Percentiles rank a stretch among this genome's conserved stretches.
phyloP scores from a whole-genome alignment of 2,329 filamentous ascomycete species.

The Chaetomiaceae sp. region DNA sequence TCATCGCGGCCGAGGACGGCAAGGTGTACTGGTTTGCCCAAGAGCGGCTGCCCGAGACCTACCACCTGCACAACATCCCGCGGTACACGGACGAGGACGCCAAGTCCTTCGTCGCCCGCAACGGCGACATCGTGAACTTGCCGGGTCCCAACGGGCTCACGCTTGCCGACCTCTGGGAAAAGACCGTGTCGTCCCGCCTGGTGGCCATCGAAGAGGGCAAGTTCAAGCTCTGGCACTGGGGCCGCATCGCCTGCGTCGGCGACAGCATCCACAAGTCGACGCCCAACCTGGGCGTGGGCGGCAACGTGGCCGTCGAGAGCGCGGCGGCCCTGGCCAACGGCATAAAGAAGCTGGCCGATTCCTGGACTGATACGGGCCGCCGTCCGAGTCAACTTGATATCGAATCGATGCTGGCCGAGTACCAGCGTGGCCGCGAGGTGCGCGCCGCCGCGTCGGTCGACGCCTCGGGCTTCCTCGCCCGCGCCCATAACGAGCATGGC shows the following conservation, averaged over 20 bases:
- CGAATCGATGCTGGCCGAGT: conserved; percentile 10
- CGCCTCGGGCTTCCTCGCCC: conserved; percentile 2
- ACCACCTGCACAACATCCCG: conserved; percentile 12
- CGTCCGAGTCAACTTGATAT: conserved; percentile 5
- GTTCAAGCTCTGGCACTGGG: conserved; percentile 21
- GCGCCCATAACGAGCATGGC: conserved; percentile 10
- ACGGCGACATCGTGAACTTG: conserved; percentile 9
- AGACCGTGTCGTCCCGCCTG: conserved; percentile 9
- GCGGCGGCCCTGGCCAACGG: conserved; percentile 19
- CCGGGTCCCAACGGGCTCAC: conserved; percentile 1
- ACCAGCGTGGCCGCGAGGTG: conserved; percentile 10
- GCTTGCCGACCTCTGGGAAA: conserved; percentile 16
- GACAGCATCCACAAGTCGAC: conserved; percentile 23
- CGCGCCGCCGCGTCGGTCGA: conserved; percentile 8
- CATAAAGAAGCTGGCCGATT: conserved; percentile 15
- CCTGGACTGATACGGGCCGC: background rate
- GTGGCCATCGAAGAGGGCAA: conserved; percentile 20
- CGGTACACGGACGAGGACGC: conserved; percentile 18
- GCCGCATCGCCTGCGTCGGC: conserved; percentile 19
- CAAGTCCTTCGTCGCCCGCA: conserved; percentile 6
- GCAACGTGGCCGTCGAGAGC: conserved; percentile 21
- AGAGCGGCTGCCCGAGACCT: conserved; percentile 12
- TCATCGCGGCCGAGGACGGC: conserved; percentile 7
- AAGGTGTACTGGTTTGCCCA: conserved; percentile 19
- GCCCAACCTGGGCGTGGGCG: conserved; percentile 20